phyloP scores from a whole-genome alignment of 805 yeast species.

The Aciculoconidium aculeatum region DNA sequence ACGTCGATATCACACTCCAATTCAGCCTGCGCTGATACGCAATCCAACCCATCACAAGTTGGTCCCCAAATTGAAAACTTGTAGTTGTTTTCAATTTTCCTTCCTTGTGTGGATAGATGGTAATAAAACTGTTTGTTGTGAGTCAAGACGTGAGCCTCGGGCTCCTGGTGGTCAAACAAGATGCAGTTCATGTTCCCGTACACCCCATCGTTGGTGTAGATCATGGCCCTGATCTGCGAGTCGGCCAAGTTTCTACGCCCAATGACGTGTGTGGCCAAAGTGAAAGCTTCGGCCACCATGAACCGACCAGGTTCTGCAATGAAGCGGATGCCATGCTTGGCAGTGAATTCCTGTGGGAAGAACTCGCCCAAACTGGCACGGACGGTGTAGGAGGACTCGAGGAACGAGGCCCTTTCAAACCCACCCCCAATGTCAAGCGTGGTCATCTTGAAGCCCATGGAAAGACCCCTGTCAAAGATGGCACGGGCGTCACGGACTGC shows the following conservation, averaged over 20 bases:
- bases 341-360: slow-evolving; percentile 45
- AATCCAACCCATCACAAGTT: slow-evolving; percentile 94
- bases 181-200: slow-evolving; percentile 95
- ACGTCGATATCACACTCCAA: slow-evolving; percentile 59
- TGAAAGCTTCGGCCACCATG: slow-evolving; percentile 78
- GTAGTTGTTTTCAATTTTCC: slow-evolving; percentile 14
- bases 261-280: slow-evolving; percentile 76
- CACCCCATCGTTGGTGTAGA: slow-evolving; percentile 90
- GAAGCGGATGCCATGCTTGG: slow-evolving; percentile 32
- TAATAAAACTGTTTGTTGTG: slow-evolving; percentile 45
- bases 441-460: slow-evolving; percentile 41
- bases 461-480: slow-evolving; percentile 57
- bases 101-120: slow-evolving; percentile 9
- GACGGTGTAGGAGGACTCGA: slow-evolving; percentile 52
- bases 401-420: slow-evolving; percentile 61
- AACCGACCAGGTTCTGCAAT: slow-evolving; percentile 96
- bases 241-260: slow-evolving; percentile 59
- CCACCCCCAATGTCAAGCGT: slow-evolving; percentile 93
- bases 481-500: slow-evolving; percentile 68
- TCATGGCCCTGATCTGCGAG: slow-evolving; percentile 43
- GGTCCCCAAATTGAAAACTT: slow-evolving; percentile 92
- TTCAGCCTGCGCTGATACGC: slow-evolving; percentile 50
- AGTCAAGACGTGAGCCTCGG: slow-evolving; percentile 60
- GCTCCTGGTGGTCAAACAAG: slow-evolving; percentile 84
- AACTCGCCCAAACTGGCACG: slow-evolving; percentile 46